Conservation (phyloP, 2,329 filamentous ascomycete genomes). For the Chalaropsis ovoidea region DNA sequence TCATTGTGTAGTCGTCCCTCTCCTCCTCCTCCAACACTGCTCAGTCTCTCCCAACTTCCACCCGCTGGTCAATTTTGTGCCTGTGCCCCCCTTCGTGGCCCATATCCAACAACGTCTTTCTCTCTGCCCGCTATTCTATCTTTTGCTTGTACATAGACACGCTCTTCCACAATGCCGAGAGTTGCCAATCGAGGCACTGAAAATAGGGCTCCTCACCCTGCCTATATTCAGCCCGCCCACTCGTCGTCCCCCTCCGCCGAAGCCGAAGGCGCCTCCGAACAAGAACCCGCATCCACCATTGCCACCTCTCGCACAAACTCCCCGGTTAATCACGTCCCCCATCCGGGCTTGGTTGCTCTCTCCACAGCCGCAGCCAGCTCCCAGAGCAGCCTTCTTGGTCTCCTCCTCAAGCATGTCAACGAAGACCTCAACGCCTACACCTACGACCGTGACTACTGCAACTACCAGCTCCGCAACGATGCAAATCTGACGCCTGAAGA, state of each 20-base stretch:
- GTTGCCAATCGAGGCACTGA: neutral
- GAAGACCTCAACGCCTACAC: conserved; percentile 38
- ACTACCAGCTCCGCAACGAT: conserved; percentile 31
- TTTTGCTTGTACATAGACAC: neutral
- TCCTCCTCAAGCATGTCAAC: conserved; percentile 31
- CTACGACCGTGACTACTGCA: conserved; percentile 38
- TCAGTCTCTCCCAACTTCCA: neutral
- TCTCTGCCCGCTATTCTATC: neutral
- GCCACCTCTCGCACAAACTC: conserved; percentile 14
- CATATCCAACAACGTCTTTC: neutral
- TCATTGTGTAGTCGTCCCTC: conserved; percentile 6
- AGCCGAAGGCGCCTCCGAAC: conserved; percentile 3
- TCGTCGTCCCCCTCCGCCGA: conserved; percentile 12
- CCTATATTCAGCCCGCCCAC: conserved; percentile 5
- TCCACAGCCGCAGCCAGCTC: conserved; percentile 18
- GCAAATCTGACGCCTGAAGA: conserved; percentile 36
- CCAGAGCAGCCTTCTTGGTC: conserved; percentile 20
- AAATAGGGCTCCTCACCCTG: conserved; percentile 1
- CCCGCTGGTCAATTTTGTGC: neutral
- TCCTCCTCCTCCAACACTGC: neutral
- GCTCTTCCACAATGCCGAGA: conserved; percentile 3
- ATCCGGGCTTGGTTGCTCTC: conserved; percentile 19
- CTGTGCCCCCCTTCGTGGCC: neutral
- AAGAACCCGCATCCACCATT: conserved; percentile 15
- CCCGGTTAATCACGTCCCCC: neutral